Conservation (phyloP, 129 eudicot species). For the Artemisia tridentata region DNA sequence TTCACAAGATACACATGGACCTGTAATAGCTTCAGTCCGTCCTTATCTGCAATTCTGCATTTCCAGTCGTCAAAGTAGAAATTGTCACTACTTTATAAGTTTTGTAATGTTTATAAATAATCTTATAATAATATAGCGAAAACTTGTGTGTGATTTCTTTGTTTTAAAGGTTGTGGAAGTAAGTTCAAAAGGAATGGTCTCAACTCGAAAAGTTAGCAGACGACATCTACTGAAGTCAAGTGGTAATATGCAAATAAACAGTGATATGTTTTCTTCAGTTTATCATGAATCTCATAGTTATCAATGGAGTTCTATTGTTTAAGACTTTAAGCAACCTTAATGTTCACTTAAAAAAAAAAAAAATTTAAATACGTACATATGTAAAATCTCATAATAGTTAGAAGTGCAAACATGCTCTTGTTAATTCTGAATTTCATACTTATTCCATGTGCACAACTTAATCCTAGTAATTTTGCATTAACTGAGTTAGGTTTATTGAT, state of each 20-base stretch:
- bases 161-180: conserved; percentile 86
- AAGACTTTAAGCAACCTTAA: not conserved
- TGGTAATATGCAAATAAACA: conserved; percentile 48
- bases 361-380: not conserved
- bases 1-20: too few relatives aligned
- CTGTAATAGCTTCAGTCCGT: too few relatives aligned
- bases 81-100: not conserved
- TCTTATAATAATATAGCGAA: not conserved
- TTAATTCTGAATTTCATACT: too few relatives aligned
- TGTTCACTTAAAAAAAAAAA: not conserved
- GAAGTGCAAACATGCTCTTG: not conserved
- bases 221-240: conserved; percentile 82
- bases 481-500: not conserved
- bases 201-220: conserved; percentile 76
- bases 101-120: not conserved
- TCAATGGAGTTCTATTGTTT: conserved; percentile 9
- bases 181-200: conserved; percentile 66
- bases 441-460: too few relatives aligned
- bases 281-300: not conserved
- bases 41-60: too few relatives aligned
- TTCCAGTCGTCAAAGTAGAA: too few relatives aligned
- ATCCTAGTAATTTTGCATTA: too few relatives aligned
- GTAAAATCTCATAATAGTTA: not conserved
- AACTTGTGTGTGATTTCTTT: not conserved
- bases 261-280: conserved; percentile 11